These are phyloP conservation scores for Serendipita vermifera DNA, from an alignment of 768 basidiomycete species.

Conservation along the genomic window DNA sequence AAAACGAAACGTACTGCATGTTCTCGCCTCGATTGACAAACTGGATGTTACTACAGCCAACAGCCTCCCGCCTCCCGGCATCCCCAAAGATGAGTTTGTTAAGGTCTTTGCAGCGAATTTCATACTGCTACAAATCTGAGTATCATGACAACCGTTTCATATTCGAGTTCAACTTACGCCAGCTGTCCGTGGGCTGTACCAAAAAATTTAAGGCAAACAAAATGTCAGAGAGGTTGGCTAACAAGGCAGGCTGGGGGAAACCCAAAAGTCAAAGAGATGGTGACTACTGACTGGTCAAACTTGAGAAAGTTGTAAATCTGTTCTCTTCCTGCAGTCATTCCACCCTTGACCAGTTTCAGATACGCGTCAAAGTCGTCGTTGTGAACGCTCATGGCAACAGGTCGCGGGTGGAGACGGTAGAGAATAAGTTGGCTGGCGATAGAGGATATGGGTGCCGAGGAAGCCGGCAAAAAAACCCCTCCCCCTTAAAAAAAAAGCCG, in stretches of 20 bases:
- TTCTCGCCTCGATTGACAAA: slow-evolving; percentile 5
- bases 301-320: slow-evolving; percentile 10
- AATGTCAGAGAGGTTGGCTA: too few relatives aligned
- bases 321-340: slow-evolving; percentile 2
- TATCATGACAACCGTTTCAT: background rate
- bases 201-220: background rate
- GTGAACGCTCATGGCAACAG: slow-evolving; percentile 7
- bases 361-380: slow-evolving; percentile 5
- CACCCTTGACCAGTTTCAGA: background rate
- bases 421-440: background rate
- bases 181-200: background rate
- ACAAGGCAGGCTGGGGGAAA: too few relatives aligned
- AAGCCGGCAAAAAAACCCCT: too few relatives aligned
- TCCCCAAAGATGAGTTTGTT: slow-evolving; percentile 17
- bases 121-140: background rate
- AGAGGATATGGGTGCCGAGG: background rate
- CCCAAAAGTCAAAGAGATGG: too few relatives aligned
- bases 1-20: background rate
- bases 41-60: slow-evolving; percentile 2
- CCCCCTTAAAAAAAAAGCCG: too few relatives aligned
- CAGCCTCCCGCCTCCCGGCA: background rate
- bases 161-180: slow-evolving; percentile 17
- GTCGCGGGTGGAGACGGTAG: background rate
- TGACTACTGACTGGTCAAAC: background rate
- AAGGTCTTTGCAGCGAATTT: slow-evolving; percentile 32